Conservation (phyloP, 2,329 filamentous ascomycete species). For the Colletotrichum agaves region DNA sequence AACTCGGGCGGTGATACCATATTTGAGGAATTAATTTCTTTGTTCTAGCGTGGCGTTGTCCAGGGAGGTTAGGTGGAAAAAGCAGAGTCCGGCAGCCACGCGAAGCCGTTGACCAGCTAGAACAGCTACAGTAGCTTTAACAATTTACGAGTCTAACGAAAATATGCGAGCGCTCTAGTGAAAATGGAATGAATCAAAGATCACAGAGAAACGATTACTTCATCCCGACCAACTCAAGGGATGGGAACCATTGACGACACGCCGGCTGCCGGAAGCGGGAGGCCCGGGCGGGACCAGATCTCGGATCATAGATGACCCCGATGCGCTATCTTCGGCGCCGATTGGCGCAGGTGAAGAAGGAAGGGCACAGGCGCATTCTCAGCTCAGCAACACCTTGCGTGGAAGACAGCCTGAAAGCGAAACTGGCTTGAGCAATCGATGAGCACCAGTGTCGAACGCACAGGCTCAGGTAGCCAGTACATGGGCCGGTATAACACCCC, state of each 20-base stretch:
- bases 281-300: background rate
- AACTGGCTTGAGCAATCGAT: no score
- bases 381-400: background rate
- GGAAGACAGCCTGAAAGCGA: no score
- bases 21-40: constrained; percentile 34
- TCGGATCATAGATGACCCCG: constrained; percentile 31
- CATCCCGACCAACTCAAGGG: no score
- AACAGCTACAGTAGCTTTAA: constrained; percentile 26
- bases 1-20: constrained; percentile 38
- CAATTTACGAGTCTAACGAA: constrained; percentile 33
- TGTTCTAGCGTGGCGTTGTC: constrained; percentile 36
- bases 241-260: no score
- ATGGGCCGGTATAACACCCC: no score
- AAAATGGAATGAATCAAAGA: background rate
- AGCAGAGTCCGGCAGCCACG: constrained; percentile 6
- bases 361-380: background rate
- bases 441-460: no score
- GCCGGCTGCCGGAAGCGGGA: no score
- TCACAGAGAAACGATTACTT: no score
- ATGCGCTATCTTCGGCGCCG: background rate
- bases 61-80: constrained; percentile 19
- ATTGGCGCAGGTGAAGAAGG: background rate
- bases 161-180: background rate
- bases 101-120: constrained; percentile 5
- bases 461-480: background rate